Evolutionary conservation across 306 rosid genomes (phyloP).

Genomic region (Castanopsis chinensis): DNA sequence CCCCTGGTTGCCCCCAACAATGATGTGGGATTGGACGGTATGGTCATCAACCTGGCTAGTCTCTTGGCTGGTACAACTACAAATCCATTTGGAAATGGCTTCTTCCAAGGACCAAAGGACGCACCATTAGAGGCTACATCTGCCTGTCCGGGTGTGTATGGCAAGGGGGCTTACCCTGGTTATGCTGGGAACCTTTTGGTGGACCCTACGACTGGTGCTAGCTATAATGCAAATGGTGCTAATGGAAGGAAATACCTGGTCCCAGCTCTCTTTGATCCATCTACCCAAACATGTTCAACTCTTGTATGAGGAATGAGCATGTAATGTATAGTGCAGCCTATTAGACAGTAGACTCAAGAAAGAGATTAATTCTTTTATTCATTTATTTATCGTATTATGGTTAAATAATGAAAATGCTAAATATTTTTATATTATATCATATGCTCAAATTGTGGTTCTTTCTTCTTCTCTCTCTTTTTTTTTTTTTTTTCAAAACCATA

Average conservation of each 20-base stretch:
- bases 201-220: slow-evolving; percentile 53
- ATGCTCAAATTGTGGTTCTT: no score
- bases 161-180: slow-evolving; percentile 69
- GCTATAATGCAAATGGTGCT: slow-evolving; percentile 55
- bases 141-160: slow-evolving; percentile 65
- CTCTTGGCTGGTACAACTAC: slow-evolving; percentile 71
- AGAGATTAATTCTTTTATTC: slow-evolving; percentile 36
- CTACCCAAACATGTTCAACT: slow-evolving; percentile 47
- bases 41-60: slow-evolving; percentile 57
- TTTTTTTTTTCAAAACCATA: no score
- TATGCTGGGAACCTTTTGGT: slow-evolving; percentile 52
- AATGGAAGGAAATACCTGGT: slow-evolving; percentile 61
- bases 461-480: fast-evolving
- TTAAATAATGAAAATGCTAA: not conserved
- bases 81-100: slow-evolving; percentile 70
- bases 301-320: slow-evolving; percentile 24
- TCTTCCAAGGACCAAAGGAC: slow-evolving; percentile 54
- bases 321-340: not conserved
- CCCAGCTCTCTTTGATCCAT: slow-evolving; percentile 65
- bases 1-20: slow-evolving; percentile 58
- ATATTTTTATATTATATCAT: no score
- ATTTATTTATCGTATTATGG: slow-evolving; percentile 9
- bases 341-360: slow-evolving; percentile 23
- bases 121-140: slow-evolving; percentile 64
- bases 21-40: slow-evolving; percentile 67